Evolutionary conservation across 441 rosid species (phyloP), one percentile per base, ranked within the genome.

Genomic region (Corymbia calophylla): DNA sequence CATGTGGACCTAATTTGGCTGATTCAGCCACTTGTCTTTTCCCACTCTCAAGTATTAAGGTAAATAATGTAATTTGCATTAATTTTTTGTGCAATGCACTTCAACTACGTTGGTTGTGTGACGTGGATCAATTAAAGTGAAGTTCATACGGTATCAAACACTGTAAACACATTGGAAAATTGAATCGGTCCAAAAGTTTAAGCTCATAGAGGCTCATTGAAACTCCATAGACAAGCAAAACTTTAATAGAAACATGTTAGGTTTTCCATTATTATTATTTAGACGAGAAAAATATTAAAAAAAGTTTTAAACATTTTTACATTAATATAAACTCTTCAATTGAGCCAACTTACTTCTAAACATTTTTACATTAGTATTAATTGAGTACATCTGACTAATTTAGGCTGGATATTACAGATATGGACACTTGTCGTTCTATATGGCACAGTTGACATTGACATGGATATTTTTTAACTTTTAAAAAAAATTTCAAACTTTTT

Each of bases 171-270:
- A 19, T 64, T n/a, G n/a, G 35, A 64, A 64, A 2, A 64, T 64
- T 1, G 0, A 64, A 1, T 2, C 5, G 19, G 5, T 64, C 35
- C 19, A 15, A 64, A n/a, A n/a, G 3, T n/a, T n/a, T n/a, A n/a
- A 64, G 35, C 19, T 64, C 39, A 64, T 64, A 7, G 21, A 64
- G 39, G 1, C 1, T 7, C 5, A 64, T 15, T 64, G 39, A 15
- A 64, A 64, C 9, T 14, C 3, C 0, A n/a, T 64, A 64, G 73
- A 32, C 9, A n/a, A 64, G 5, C 0, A 0, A 17, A n/a, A 64
- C 39, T 64, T 64, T 7, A 64, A 64, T 64, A 32, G 8, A 64
- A 64, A n/a, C 39, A 64, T 15, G 3, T 29, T 1, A 7, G 0
- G 35, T 64, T 15, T 7, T n/a, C 10, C 5, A n/a, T 64, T 4